These are phyloP conservation scores for Venustampulla echinocandica DNA, from an alignment of 495 filamentous ascomycete species.

Conservation along the genomic window DNA sequence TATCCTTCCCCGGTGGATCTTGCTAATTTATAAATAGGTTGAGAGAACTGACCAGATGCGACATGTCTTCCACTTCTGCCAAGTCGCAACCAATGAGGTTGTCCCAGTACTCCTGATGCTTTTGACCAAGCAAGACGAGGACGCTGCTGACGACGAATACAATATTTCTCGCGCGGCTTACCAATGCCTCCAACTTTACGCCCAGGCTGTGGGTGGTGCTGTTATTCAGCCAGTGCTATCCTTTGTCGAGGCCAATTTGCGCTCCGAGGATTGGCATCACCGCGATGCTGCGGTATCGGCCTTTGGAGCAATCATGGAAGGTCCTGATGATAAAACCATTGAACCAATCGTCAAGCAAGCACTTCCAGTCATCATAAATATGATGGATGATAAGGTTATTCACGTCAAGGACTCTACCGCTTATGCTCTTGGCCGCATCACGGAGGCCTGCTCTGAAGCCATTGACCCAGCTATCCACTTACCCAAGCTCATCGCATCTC, in stretches of 20 bases:
- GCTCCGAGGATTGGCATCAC: constrained; percentile 82
- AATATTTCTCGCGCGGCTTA: constrained; percentile 92
- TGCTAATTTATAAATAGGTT: constrained; percentile 34
- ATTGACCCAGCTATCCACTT: constrained; percentile 80
- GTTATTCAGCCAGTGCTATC: constrained; percentile 74
- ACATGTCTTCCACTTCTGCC: constrained; percentile 84
- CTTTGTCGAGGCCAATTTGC: constrained; percentile 88
- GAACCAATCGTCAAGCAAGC: constrained; percentile 93
- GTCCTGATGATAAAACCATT: constrained; percentile 79
- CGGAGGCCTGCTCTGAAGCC: constrained; percentile 77
- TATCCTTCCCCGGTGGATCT: constrained; percentile 10
- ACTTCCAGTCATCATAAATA: constrained; percentile 76
- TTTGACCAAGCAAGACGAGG: constrained; percentile 94
- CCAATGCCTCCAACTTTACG: constrained; percentile 91
- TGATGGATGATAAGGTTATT: constrained; percentile 89
- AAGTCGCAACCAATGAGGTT: constrained; percentile 83
- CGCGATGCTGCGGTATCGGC: constrained; percentile 94
- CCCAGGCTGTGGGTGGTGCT: constrained; percentile 74
- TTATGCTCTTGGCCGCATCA: constrained; percentile 91
- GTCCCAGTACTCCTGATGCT: constrained; percentile 82
- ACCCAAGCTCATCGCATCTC: constrained; percentile 68
- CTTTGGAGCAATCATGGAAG: constrained; percentile 99
- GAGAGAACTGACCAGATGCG: constrained; percentile 72
- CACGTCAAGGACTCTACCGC: constrained; percentile 96
- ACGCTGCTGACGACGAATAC: constrained; percentile 93